Evolutionary conservation across 306 rosid species (phyloP).

Genomic region (Comarum palustre): DNA sequence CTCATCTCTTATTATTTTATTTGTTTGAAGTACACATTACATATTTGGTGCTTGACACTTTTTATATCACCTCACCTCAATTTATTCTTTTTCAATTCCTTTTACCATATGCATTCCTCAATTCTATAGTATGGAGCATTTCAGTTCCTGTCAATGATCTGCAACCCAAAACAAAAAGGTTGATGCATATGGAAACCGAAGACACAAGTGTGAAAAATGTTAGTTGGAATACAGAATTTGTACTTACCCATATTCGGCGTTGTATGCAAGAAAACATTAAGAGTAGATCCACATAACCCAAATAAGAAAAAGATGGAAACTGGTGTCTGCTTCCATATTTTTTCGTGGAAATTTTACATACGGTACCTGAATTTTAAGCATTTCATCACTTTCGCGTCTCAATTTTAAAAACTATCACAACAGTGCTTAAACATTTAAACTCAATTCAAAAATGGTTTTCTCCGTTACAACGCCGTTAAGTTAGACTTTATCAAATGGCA

Average conservation of each 20-base stretch:
- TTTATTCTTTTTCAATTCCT: neutral
- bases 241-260: neutral
- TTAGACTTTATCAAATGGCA: too few relatives aligned
- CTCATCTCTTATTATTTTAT: neutral
- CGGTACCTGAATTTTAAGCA: too few relatives aligned
- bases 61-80: neutral
- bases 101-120: neutral
- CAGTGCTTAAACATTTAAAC: too few relatives aligned
- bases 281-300: neutral
- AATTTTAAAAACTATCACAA: too few relatives aligned
- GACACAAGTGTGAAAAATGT: neutral
- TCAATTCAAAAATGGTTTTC: too few relatives aligned
- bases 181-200: neutral
- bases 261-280: neutral
- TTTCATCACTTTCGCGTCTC: too few relatives aligned
- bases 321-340: neutral
- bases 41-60: neutral
- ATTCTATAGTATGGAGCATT: neutral
- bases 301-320: neutral
- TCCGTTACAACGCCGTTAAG: too few relatives aligned
- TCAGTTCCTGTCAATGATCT: neutral
- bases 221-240: neutral
- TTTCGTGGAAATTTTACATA: too few relatives aligned
- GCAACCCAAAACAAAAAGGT: neutral
- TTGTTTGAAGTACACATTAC: neutral